These are phyloP conservation scores for Populus deltoides DNA, from an alignment of 345 rosid species.

Conservation along the genomic window DNA sequence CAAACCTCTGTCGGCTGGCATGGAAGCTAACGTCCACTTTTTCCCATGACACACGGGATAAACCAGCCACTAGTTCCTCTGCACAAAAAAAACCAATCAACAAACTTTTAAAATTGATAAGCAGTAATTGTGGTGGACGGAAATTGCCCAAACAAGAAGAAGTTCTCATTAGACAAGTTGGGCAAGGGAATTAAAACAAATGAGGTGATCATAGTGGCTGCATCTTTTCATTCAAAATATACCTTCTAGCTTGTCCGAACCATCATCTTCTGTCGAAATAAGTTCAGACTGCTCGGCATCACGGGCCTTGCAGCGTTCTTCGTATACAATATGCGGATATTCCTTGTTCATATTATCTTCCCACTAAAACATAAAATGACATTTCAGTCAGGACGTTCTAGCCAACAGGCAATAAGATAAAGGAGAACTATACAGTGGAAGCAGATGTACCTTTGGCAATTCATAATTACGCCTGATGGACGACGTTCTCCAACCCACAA, in stretches of 20 bases:
- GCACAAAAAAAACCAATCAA: slow-evolving; percentile 26
- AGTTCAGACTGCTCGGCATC: slow-evolving; percentile 43
- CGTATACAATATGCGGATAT: slow-evolving; percentile 85
- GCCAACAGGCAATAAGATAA: background rate
- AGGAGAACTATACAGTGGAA: background rate
- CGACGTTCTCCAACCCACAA: slow-evolving; percentile 98
- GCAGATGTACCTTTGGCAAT: slow-evolving; percentile 66
- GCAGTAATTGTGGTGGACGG: background rate
- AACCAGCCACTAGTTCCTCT: slow-evolving; percentile 77
- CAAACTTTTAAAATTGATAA: background rate
- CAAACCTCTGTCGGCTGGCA: slow-evolving; percentile 69
- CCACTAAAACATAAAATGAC: slow-evolving; percentile 48
- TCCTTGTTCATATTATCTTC: slow-evolving; percentile 59
- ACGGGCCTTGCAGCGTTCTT: slow-evolving; percentile 80
- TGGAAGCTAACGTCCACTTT: slow-evolving; percentile 95
- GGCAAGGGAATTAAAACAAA: background rate
- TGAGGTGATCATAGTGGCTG: background rate
- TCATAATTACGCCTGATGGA: slow-evolving; percentile 78
- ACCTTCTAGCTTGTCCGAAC: slow-evolving; percentile 80
- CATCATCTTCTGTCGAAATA: slow-evolving; percentile 38
- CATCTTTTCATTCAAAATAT: slow-evolving; percentile 8
- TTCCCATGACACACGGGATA: slow-evolving; percentile 91
- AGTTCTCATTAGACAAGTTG: background rate
- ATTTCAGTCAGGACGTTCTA: slow-evolving; percentile 1
- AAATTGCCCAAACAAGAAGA: background rate